Evolutionary conservation across 2,329 filamentous ascomycete species (phyloP), one percentile per base, ranked within the genome.

Genomic region (Fusarium sp.): DNA sequence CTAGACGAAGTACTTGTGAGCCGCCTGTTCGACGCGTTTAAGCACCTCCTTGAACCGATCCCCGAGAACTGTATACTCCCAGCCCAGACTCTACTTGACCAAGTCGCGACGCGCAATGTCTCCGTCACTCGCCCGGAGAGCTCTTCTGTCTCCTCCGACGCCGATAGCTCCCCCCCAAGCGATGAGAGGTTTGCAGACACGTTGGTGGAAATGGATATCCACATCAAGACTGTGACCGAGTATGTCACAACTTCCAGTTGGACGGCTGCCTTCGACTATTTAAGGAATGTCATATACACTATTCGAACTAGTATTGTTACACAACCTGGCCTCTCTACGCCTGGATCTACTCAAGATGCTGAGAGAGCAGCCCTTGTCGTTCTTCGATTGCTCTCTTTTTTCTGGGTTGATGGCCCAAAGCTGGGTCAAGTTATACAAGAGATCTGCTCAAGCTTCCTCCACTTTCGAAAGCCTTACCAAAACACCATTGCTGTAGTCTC

Each of bases 221-320:
- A 87, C 72, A 84, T 89, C 75, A 87, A 88, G 78, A 82, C 80
- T 10, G 84, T 92, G 22, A 83, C 91, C 38, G 90, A 92, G 78
- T 93, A 89, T 73, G 81, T 91, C 65, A 91, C 89, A 20, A 91
- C 89, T 13, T 89, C 89, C 5, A 92, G 87, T 75, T 93, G 91
- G 91, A 74, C 84, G 35, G 80, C 85, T 42, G 86, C 89, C 7
- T 89, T 91, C 61, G 88, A 90, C 53, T 89, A 90, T 74, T 81
- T 91, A 61, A 86, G 86, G 66, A 84, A 80, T 70, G 82, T 86
- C 51, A 82, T 90, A 38, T 87, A 88, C 74, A 83, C 80, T 50
- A 84, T 89, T 60, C 85, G 88, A 35, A 85, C 83, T 28, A 80
- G 83, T 5, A 77, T 81, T 18, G 80, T 84, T 7, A 70, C 80